These are phyloP conservation scores for Salix brachista DNA, from an alignment of 345 rosid genomes.

Conservation along the genomic window DNA sequence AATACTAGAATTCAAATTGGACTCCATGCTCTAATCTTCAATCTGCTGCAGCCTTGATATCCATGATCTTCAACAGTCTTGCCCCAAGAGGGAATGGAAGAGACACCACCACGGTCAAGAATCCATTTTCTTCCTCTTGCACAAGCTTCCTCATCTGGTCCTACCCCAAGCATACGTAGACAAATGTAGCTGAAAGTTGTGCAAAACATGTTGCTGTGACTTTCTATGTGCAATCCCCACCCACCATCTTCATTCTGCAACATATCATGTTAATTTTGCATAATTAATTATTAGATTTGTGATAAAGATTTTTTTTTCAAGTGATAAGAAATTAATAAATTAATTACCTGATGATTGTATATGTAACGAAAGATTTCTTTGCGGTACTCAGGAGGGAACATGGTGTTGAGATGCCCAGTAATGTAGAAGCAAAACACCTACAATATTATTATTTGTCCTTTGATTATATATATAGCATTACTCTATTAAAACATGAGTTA, in stretches of 20 bases:
- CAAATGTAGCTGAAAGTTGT: conserved; percentile 13
- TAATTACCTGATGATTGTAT: conserved; percentile 16
- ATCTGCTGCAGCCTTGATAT: no score
- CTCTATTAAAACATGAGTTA: neutral
- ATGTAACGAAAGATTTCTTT: conserved; percentile 18
- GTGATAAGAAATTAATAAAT: no score
- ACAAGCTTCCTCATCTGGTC: conserved; percentile 15
- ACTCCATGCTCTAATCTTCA: no score
- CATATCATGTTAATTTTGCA: no score
- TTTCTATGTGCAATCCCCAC: conserved; percentile 20
- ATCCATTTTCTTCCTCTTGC: conserved; percentile 18
- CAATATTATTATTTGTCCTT: neutral
- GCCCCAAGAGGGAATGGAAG: conserved; percentile 20
- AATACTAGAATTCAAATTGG: no score
- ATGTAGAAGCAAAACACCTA: conserved; percentile 14
- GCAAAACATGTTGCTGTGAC: conserved; percentile 20
- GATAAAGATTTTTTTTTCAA: neutral
- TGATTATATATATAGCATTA: neutral
- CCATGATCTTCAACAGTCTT: conserved; percentile 9
- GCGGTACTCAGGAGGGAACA: conserved; percentile 12
- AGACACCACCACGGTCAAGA: conserved; percentile 13
- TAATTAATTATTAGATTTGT: no score
- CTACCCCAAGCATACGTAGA: conserved; percentile 14
- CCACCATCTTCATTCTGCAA: conserved; percentile 27
- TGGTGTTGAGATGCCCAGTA: conserved; percentile 11